Base-by-base conservation (phyloP, 2,329 filamentous ascomycete species). In the Aspergillus udagawae region DNA sequence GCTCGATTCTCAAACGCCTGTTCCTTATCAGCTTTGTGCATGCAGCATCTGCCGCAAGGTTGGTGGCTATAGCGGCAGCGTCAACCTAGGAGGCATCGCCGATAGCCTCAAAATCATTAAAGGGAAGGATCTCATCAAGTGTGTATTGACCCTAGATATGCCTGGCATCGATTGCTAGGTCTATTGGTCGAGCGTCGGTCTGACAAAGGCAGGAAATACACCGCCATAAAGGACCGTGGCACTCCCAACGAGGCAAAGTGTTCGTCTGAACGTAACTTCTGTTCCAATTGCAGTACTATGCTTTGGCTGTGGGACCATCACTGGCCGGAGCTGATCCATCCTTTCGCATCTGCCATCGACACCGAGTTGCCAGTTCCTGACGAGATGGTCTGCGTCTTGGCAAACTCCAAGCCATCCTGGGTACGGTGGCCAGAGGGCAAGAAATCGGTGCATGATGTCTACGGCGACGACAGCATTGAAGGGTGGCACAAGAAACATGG, bases 31-130 rank as follows among this genome's bases (percentile, higher is more conserved):
- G 62, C 68, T 80, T 29, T 81, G 79, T 55, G 76, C 76, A 38
- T 80, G 78, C 63, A 76, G 76, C 58, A 81, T 80, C 61, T 81
- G 78, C 56, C 77, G 78, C 51, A 80, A 80, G 66, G 70, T 77
- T 29, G 75, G 75, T 12, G 78, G 78, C 14, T 75, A 78, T 58
- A 67, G 67, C 27, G 77, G 78, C n/a, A 70, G 70, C 50, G 76
- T 80, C 28, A 80, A 81, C 60, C 66, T 80, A 2, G 78, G 78
- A 9, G 77, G 74, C 1, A 73, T 79, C n/a, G 73, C 73, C 5
- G 64, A 75, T 51, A 77, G 73, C 4, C 62, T 80, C 8, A 64
- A 77, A 23, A 69, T 79, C 28, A 69, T 60, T 38, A 77, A 76
- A 60, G 78, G 75, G 10, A 67, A 74, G 56, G 70, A 76, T 12